phyloP scores from a whole-genome alignment of 2,329 filamentous ascomycete genomes.

The Meredithiella fracta region DNA sequence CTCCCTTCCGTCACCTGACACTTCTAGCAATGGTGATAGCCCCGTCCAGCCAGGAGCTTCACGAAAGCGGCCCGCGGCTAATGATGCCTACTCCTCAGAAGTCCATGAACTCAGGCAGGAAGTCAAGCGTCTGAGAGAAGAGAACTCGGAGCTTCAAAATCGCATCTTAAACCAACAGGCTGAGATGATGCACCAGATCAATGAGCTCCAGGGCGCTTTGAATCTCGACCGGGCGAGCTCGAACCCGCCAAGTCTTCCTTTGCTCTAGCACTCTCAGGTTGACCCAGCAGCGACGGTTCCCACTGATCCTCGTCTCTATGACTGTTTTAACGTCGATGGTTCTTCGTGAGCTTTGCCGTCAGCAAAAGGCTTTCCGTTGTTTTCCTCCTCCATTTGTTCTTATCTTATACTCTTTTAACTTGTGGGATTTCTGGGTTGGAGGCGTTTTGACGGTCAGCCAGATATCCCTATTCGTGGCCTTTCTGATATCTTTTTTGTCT shows the following conservation, averaged over 20 bases:
- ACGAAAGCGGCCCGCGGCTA: conserved; percentile 5
- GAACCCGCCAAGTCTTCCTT: conserved; percentile 10
- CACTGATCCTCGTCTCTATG: not conserved
- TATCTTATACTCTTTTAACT: conserved; percentile 1
- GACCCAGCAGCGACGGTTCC: not conserved
- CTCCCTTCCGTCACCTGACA: conserved; percentile 20
- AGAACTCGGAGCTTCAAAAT: conserved; percentile 42
- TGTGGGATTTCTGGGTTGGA: not conserved
- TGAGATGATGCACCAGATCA: conserved; percentile 33
- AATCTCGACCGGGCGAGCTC: conserved; percentile 18
- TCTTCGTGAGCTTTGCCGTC: too few species aligned
- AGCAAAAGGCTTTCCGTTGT: too few species aligned
- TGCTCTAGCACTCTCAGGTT: not conserved
- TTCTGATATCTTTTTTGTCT: conserved; percentile 9
- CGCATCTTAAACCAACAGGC: conserved; percentile 32
- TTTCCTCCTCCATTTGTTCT: not conserved
- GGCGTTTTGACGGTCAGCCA: not conserved
- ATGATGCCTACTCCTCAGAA: conserved; percentile 22
- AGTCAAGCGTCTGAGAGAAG: conserved; percentile 47
- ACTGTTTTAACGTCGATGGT: too few species aligned
- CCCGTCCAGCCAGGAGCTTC: conserved; percentile 15
- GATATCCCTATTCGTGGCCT: conserved; percentile 1
- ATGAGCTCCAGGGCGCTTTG: conserved; percentile 29
- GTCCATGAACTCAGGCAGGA: conserved; percentile 44
- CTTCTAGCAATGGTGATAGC: not conserved